Base-by-base conservation (phyloP, 2,329 filamentous ascomycete genomes). In the Aspergillus fijiensis region DNA sequence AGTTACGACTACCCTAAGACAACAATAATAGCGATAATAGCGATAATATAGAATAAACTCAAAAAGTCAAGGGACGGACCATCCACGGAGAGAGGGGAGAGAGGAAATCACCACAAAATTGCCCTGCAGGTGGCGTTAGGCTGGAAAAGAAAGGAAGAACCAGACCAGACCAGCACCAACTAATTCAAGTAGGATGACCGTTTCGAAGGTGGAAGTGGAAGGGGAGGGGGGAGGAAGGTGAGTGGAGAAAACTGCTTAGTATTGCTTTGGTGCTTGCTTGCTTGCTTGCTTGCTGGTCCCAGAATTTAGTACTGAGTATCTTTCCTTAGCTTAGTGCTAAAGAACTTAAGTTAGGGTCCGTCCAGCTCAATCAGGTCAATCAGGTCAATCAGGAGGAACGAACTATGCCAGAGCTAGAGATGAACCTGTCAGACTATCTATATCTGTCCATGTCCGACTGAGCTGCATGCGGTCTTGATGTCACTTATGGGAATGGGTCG, bases 211-310 rank as follows among this genome's bases (percentile, higher is more conserved):
- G 42, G 51, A 49, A 23, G 35, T 11, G 27, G 51, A 16, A 39
- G 29, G 48, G 48, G 49, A 51, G 48, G 57, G 33, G 23, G 47
- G 48, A 16, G 29, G 12, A 23, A 39, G 10, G 31, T 54, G 31
- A 54, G 60, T 60, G 57, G 60, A 62, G 60, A 57, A 60, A 49
- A 55, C 27, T 60, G 57, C 49, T 57, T 57, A 60, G 57, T 60
- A 57, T 62, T 57, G 33, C 57, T 61, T 52, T 57, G 57, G 42
- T 61, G 29, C 50, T 52, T 55, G 53, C 39, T 45, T 16, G 6
- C 35, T 42, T 42, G 12, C 14, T n/a, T n/a, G 16, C 12, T 19
- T n/a, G 16, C 16, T 19, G 16, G 39, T 45, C 39, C 39, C 39
- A 45, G 39, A 42, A 45, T 45, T 45, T 45, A 45, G 39, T 45